A percentile compares a stretch with the other conserved stretches of the same genome.
These are phyloP conservation scores for Tilletiopsis washingtonensis DNA, from an alignment of 1,284 basidiomycete genomes.

Conservation along the genomic window DNA sequence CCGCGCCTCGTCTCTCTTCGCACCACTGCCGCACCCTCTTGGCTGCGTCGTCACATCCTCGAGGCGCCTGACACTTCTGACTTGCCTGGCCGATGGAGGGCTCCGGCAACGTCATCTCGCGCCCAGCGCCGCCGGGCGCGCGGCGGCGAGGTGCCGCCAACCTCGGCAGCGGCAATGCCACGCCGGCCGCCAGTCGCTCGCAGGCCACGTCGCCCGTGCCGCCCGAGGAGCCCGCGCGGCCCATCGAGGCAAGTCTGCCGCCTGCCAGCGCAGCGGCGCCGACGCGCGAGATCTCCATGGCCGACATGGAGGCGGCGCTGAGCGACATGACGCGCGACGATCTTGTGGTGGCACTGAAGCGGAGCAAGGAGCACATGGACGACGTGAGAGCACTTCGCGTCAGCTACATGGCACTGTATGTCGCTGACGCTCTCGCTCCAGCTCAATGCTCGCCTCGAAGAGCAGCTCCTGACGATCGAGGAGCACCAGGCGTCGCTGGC, in stretches of 20 bases:
- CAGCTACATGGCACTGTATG: neutral
- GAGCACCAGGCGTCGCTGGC: slow-evolving; percentile 16
- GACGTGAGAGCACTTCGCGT: neutral
- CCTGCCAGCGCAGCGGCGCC: neutral
- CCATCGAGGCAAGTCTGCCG: neutral
- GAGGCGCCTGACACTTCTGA: too few relatives aligned
- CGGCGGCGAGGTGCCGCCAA: neutral
- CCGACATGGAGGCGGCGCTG: slow-evolving; percentile 34
- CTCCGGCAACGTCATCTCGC: too few relatives aligned
- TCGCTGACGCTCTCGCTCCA: neutral
- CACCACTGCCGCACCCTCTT: too few relatives aligned
- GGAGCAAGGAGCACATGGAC: slow-evolving; percentile 39
- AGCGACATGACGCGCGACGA: slow-evolving; percentile 24
- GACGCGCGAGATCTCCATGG: slow-evolving; percentile 23
- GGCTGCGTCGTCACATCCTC: too few relatives aligned
- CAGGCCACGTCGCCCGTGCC: neutral
- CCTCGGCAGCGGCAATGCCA: neutral
- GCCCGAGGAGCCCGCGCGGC: too few relatives aligned
- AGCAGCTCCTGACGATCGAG: slow-evolving; percentile 20
- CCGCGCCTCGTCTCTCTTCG: too few relatives aligned
- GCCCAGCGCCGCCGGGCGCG: neutral
- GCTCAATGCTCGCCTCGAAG: slow-evolving; percentile 23
- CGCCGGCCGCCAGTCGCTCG: too few relatives aligned
- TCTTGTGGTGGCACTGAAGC: slow-evolving; percentile 26
- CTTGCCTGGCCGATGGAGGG: too few relatives aligned